Evolutionary conservation across 257 asterid genomes (phyloP).

Genomic region (Linderniella brevidens): DNA sequence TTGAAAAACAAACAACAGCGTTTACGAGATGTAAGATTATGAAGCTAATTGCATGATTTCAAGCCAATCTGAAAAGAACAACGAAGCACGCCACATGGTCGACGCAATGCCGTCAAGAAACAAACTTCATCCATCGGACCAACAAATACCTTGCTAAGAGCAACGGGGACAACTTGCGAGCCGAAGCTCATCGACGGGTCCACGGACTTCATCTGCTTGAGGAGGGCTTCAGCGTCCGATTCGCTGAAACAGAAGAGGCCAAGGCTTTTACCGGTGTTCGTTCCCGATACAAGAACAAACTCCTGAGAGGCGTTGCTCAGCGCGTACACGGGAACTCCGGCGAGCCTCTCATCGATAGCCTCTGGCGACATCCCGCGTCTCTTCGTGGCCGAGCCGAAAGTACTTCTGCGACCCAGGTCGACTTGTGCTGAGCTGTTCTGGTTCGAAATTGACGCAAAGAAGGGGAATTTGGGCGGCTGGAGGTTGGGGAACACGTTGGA

Average conservation of each 20-base stretch:
- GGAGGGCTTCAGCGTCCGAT: slow-evolving; percentile 62
- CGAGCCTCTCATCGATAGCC: slow-evolving; percentile 56
- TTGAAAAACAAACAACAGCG: background rate
- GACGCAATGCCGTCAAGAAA: slow-evolving; percentile 15
- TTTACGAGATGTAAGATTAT: background rate
- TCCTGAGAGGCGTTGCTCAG: slow-evolving; percentile 53
- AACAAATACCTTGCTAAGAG: slow-evolving; percentile 56
- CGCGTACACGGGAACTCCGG: slow-evolving; percentile 87
- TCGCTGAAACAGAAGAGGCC: slow-evolving; percentile 73
- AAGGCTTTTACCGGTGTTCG: slow-evolving; percentile 30
- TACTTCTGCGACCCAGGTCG: slow-evolving; percentile 4
- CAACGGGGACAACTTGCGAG: slow-evolving; percentile 67
- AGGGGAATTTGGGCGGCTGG: slow-evolving; percentile 17
- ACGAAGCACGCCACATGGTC: slow-evolving; percentile 8
- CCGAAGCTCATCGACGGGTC: slow-evolving; percentile 50
- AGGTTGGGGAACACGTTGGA: slow-evolving; percentile 32
- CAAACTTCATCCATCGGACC: background rate
- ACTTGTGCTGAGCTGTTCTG: slow-evolving; percentile 7
- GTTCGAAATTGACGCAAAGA: slow-evolving; percentile 29
- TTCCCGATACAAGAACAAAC: slow-evolving; percentile 64
- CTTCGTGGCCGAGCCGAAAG: slow-evolving; percentile 6
- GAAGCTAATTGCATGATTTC: background rate
- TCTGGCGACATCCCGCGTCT: slow-evolving; percentile 25
- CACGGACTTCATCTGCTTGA: slow-evolving; percentile 47
- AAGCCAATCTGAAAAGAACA: background rate